Base-by-base conservation (phyloP, 768 basidiomycete species). In the Termitomyces titanicus region DNA sequence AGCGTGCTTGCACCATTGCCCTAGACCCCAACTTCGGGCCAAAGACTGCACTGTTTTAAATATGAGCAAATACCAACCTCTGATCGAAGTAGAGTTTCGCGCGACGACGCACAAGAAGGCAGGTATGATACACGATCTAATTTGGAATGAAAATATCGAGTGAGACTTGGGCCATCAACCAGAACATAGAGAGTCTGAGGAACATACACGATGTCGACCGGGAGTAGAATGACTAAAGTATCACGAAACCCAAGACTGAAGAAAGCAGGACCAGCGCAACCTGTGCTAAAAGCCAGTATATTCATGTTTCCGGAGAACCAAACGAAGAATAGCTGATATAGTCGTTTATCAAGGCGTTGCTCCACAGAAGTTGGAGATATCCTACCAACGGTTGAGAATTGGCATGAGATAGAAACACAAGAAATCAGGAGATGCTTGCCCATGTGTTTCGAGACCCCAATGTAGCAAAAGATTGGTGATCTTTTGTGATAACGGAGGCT, bases 1-100 rank as follows among this genome's bases (percentile, higher is more conserved):
- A 67, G n/a, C 59, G 60, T 64, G 87, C 82, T 56, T 83, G 79
- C 22, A 90, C 82, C 88, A 93, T 89, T 53, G 87, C 87, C 18
- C 91, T 77, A 64, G 87, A 80, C n/a, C 92, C 92, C 0, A 88
- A 72, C 65, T 84, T 85, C 0, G 92, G 89, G 11, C 92, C 89
- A 71, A 89, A 90, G 3, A 85, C 83, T n/a, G 73, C 74, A 53
- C 78, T 78, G 47, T 18, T 22, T 24, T 15, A 3, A 20, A 51
- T 18, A 47, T 10, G 55, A 45, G 38, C 17, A 17, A 9, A 18
- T 43, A 10, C 3, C 27, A 31, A 45, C 17, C 3, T 42, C 15
- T 6, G 6, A 25, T 5, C 13, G 25, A 2, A 31, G 29, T 29
- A 5, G 24, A 24, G 11, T 6, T 17, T 10, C 29, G 29, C 17